A percentile compares a stretch with the other conserved stretches of the same genome.
Conservation (phyloP, 352 stramenopile species). For the Pythium rishiriense region DNA sequence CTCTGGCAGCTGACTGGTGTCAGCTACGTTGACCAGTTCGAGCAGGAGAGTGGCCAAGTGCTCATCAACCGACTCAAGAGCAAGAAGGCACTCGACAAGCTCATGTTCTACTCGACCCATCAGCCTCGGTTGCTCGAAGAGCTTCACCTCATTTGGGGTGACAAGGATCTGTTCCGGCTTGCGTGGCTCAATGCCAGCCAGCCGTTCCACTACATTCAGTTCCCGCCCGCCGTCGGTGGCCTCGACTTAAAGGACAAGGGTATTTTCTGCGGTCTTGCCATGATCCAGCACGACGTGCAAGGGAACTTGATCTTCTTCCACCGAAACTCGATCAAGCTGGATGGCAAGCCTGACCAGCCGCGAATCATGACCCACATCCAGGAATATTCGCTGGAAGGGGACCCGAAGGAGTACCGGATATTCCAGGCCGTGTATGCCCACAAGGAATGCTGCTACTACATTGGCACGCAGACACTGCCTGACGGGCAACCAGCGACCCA, state of each 20-base stretch:
- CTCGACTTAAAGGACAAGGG: conserved; percentile 68
- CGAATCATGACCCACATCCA: conserved; percentile 84
- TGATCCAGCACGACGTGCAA: conserved; percentile 87
- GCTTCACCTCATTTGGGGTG: conserved; percentile 81
- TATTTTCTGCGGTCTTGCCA: conserved; percentile 81
- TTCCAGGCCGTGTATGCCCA: conserved; percentile 79
- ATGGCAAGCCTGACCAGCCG: conserved; percentile 63
- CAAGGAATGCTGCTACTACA: conserved; percentile 88
- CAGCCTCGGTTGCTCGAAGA: conserved; percentile 66
- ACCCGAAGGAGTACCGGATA: conserved; percentile 78
- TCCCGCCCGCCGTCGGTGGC: conserved; percentile 72
- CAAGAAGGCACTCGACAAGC: conserved; percentile 75
- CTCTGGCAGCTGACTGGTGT: conserved; percentile 80
- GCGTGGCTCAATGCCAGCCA: conserved; percentile 79
- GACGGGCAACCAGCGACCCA: conserved; percentile 71
- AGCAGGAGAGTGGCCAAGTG: conserved; percentile 87
- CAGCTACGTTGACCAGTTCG: conserved; percentile 76
- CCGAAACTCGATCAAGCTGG: conserved; percentile 84
- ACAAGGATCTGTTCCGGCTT: conserved; percentile 86
- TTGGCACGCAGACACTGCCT: conserved; percentile 61
- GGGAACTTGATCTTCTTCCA: conserved; percentile 87
- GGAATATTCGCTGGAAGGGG: conserved; percentile 68
- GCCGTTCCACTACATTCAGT: conserved; percentile 78
- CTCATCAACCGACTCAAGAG: conserved; percentile 79
- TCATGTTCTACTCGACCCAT: conserved; percentile 86